Evolutionary conservation across 2,329 filamentous ascomycete genomes (phyloP).

Genomic region (Xylaria hypoxylon): DNA sequence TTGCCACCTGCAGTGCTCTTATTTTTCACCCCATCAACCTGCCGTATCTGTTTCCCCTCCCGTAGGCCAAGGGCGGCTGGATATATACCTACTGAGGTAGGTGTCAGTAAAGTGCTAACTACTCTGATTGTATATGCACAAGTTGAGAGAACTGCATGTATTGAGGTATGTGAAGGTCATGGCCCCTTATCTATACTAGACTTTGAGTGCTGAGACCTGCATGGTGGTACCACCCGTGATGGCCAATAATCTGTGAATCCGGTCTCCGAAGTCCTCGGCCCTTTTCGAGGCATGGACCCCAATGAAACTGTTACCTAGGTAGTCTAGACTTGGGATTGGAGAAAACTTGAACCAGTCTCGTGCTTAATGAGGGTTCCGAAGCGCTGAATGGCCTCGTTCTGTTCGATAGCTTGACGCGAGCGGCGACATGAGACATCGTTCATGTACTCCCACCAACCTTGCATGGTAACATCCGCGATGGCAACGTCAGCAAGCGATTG

Average conservation of each 20-base stretch:
- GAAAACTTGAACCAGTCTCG: neutral
- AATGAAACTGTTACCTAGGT: neutral
- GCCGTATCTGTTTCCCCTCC: neutral
- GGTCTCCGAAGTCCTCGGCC: slow-evolving; percentile 9
- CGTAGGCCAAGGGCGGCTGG: neutral
- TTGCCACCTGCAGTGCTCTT: too few species aligned
- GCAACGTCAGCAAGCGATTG: neutral
- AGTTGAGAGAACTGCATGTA: neutral
- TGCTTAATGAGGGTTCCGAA: neutral
- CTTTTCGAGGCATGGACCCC: neutral
- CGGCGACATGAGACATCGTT: neutral
- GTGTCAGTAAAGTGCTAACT: slow-evolving; percentile 3
- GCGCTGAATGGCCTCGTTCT: neutral
- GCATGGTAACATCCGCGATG: neutral
- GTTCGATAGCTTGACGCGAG: neutral
- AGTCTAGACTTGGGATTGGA: neutral
- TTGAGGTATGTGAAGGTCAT: neutral
- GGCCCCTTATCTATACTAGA: too few species aligned
- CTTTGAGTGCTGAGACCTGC: neutral
- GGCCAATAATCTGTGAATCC: neutral
- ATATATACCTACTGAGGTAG: neutral
- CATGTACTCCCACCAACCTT: neutral
- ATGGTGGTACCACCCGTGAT: neutral
- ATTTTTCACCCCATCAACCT: slow-evolving; percentile 2
- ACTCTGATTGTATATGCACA: neutral